Percentiles rank a stretch among this genome's conserved stretches.
Conservation (phyloP, 164 flowering plant species). For the Vitis rotundifolia region DNA sequence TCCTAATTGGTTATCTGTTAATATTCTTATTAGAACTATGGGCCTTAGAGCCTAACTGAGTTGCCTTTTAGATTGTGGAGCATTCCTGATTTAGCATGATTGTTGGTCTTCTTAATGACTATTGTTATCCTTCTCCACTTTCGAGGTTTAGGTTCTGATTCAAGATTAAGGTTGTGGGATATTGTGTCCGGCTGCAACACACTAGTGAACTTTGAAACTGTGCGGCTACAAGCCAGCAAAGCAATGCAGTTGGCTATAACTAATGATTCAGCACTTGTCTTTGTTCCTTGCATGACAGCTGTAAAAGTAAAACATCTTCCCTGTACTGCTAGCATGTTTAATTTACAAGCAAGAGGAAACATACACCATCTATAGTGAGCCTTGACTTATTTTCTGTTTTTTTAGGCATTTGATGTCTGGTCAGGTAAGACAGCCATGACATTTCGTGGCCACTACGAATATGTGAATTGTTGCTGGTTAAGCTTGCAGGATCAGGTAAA, state of each 20-base stretch:
- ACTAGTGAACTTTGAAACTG: conserved; percentile 77
- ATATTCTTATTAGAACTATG: background rate
- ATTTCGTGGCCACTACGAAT: conserved; percentile 87
- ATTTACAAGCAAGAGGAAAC: background rate
- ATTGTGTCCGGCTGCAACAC: conserved; percentile 89
- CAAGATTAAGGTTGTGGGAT: conserved; percentile 91
- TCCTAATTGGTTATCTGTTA: background rate
- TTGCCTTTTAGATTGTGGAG: background rate
- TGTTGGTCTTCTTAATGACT: background rate
- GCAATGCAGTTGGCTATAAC: conserved; percentile 68
- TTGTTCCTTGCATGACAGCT: conserved; percentile 90
- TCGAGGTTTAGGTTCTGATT: conserved; percentile 79
- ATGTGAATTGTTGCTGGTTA: conserved; percentile 89
- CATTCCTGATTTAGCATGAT: background rate
- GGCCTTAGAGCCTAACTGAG: background rate
- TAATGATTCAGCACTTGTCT: conserved; percentile 71
- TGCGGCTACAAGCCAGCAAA: conserved; percentile 70
- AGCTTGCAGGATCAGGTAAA: conserved; percentile 80
- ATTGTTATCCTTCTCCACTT: conserved; percentile 1
- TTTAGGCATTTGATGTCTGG: conserved; percentile 88
- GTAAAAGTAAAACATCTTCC: conserved; percentile 54
- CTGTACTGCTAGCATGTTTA: background rate
- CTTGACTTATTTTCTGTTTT: conserved; percentile 2
- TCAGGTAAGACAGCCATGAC: conserved; percentile 64
- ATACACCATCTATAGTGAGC: too few relatives aligned